Percentiles rank a stretch among this genome's conserved stretches.
Evolutionary conservation across 2,329 filamentous ascomycete genomes (phyloP).

Genomic region (Colletotrichum somersetense): DNA sequence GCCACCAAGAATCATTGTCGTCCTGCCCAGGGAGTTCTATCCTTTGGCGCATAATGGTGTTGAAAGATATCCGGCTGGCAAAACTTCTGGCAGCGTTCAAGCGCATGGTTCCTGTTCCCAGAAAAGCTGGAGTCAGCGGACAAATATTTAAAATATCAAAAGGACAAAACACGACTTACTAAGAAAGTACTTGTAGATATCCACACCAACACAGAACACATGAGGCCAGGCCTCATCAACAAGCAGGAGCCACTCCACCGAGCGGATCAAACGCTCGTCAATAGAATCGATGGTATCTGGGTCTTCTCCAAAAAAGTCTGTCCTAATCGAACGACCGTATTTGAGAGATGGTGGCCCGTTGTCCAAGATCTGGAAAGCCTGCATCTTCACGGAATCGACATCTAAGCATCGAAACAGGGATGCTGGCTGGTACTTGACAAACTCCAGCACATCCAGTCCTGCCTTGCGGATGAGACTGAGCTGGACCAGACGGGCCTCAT

Average conservation of each 20-base stretch:
- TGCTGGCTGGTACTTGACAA: constrained; percentile 76
- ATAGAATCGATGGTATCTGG: constrained; percentile 66
- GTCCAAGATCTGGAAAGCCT: constrained; percentile 65
- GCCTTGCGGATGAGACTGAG: constrained; percentile 82
- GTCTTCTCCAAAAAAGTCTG: constrained; percentile 78
- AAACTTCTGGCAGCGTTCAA: constrained; percentile 68
- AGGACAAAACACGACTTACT: constrained; percentile 68
- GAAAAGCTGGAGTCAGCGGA: constrained; percentile 29
- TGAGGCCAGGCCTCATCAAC: constrained; percentile 79
- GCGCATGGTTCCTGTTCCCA: constrained; percentile 59
- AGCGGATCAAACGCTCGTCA: constrained; percentile 79
- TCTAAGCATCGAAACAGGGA: constrained; percentile 64
- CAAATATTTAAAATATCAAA: constrained; percentile 41
- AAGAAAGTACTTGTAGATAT: constrained; percentile 86
- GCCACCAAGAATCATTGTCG: constrained; percentile 49
- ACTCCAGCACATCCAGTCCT: constrained; percentile 77
- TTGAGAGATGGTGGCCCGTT: constrained; percentile 63
- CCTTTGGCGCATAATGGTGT: constrained; percentile 60
- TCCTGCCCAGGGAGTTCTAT: constrained; percentile 54
- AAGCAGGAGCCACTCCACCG: constrained; percentile 86
- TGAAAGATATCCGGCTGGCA: constrained; percentile 64
- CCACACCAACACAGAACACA: constrained; percentile 75
- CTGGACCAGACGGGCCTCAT: constrained; percentile 73
- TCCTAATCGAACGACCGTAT: constrained; percentile 74
- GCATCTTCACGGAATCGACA: constrained; percentile 47